phyloP scores from a whole-genome alignment of 2,329 filamentous ascomycete genomes.

The Nannizzia gypsea region DNA sequence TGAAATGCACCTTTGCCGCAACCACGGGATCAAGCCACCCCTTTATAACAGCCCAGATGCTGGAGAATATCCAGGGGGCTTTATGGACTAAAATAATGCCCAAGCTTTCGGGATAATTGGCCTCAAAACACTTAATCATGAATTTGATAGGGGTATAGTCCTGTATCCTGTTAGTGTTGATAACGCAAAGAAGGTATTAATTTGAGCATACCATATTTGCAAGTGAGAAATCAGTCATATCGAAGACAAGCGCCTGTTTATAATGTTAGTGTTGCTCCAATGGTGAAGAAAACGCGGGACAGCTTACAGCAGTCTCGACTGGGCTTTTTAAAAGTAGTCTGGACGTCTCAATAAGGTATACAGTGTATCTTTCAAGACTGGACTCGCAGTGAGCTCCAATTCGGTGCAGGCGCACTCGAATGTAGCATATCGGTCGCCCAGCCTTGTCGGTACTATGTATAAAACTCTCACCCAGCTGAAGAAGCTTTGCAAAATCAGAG shows the following conservation, averaged over 20 bases:
- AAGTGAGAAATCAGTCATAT: constrained; percentile 87
- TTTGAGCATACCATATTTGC: constrained; percentile 66
- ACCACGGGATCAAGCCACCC: constrained; percentile 97
- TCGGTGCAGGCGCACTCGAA: constrained; percentile 70
- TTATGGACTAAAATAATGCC: constrained; percentile 89
- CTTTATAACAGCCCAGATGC: constrained; percentile 91
- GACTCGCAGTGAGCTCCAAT: constrained; percentile 71
- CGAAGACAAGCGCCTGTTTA: constrained; percentile 73
- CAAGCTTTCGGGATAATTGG: constrained; percentile 90
- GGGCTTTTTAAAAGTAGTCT: constrained; percentile 67
- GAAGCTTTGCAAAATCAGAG: constrained; percentile 68
- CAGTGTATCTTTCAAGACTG: constrained; percentile 76
- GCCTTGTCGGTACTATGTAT: constrained; percentile 76
- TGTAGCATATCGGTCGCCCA: constrained; percentile 75
- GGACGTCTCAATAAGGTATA: constrained; percentile 90
- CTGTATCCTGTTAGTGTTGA: constrained; percentile 28
- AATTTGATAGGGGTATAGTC: constrained; percentile 96
- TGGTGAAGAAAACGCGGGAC: neutral
- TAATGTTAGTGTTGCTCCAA: neutral
- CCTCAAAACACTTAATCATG: constrained; percentile 99
- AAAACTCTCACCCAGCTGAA: constrained; percentile 86
- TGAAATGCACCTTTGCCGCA: constrained; percentile 86
- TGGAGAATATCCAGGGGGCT: constrained; percentile 92
- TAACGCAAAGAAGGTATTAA: constrained; percentile 6
- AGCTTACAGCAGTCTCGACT: constrained; percentile 79